phyloP scores from a whole-genome alignment of 176 grass and related monocot species.

The Paspalum notatum region DNA sequence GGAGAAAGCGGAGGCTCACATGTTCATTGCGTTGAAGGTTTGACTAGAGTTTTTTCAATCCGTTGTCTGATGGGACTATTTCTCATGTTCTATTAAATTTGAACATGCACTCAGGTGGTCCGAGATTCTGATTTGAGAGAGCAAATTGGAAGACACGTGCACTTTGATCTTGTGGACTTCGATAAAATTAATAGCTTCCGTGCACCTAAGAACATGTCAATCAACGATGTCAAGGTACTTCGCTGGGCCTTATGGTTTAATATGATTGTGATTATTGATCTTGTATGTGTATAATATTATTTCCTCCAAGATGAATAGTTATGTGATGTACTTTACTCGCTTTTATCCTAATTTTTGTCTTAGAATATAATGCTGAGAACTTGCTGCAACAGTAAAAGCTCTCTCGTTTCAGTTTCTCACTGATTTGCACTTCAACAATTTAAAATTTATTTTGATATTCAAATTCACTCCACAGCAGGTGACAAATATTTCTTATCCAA shows the following conservation, averaged over 20 bases:
- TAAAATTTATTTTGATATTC: neutral
- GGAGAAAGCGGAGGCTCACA: conserved; percentile 84
- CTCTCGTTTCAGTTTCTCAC: neutral
- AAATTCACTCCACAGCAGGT: neutral
- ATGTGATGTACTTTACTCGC: neutral
- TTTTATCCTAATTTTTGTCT: neutral
- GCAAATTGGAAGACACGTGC: conserved; percentile 62
- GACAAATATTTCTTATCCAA: neutral
- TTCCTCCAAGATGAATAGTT: conserved; percentile 1
- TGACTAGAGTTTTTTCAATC: neutral
- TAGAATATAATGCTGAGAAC: neutral
- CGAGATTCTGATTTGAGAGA: conserved; percentile 61
- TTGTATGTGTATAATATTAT: neutral
- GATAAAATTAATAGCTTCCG: conserved; percentile 65
- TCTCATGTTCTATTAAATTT: conserved; percentile 35
- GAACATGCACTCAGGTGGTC: conserved; percentile 48
- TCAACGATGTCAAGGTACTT: conserved; percentile 69
- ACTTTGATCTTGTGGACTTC: conserved; percentile 74
- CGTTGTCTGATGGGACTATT: neutral
- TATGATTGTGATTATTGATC: conserved; percentile 3
- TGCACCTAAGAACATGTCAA: conserved; percentile 51
- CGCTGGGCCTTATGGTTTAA: conserved; percentile 14
- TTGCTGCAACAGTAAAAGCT: neutral
- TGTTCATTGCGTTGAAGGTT: conserved; percentile 79
- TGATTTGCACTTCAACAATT: neutral